These are phyloP conservation scores for Cryptococcus neoformans DNA, from an alignment of 1,284 basidiomycete genomes.

Conservation along the genomic window DNA sequence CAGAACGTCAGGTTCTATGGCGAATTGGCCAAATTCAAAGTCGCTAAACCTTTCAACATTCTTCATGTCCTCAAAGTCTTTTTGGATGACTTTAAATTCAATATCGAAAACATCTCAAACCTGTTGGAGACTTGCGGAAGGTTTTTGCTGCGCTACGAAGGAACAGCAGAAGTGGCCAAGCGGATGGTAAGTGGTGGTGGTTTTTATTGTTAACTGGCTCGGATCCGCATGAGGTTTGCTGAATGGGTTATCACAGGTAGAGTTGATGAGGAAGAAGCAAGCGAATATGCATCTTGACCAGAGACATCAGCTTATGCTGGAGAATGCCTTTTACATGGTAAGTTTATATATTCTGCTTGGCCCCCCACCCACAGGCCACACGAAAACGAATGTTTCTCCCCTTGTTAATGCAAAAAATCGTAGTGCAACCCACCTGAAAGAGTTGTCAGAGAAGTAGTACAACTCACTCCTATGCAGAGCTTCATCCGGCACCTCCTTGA, in stretches of 20 bases:
- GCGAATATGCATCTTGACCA: slow-evolving; percentile 88
- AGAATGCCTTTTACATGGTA: slow-evolving; percentile 98
- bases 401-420: background rate
- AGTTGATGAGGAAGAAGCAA: slow-evolving; percentile 93
- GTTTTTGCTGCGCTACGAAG: slow-evolving; percentile 82
- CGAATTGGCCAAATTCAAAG: slow-evolving; percentile 90
- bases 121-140: slow-evolving; percentile 92
- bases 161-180: slow-evolving; percentile 76
- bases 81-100: slow-evolving; percentile 89
- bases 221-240: slow-evolving; percentile 7
- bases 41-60: slow-evolving; percentile 90
- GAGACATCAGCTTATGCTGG: slow-evolving; percentile 80
- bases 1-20: slow-evolving; percentile 87
- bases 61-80: slow-evolving; percentile 96
- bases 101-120: slow-evolving; percentile 90
- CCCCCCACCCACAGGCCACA: background rate
- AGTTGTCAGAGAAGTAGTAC: slow-evolving; percentile 75
- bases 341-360: slow-evolving; percentile 17
- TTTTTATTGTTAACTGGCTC: no score
- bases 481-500: slow-evolving; percentile 93
- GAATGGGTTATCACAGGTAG: slow-evolving; percentile 59
- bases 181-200: slow-evolving; percentile 34
- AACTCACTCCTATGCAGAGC: slow-evolving; percentile 81
- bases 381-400: background rate
- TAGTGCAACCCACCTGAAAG: slow-evolving; percentile 98